These are phyloP conservation scores for Aspergillus sp. DNA, from an alignment of 2,329 filamentous ascomycete species.

Conservation along the genomic window DNA sequence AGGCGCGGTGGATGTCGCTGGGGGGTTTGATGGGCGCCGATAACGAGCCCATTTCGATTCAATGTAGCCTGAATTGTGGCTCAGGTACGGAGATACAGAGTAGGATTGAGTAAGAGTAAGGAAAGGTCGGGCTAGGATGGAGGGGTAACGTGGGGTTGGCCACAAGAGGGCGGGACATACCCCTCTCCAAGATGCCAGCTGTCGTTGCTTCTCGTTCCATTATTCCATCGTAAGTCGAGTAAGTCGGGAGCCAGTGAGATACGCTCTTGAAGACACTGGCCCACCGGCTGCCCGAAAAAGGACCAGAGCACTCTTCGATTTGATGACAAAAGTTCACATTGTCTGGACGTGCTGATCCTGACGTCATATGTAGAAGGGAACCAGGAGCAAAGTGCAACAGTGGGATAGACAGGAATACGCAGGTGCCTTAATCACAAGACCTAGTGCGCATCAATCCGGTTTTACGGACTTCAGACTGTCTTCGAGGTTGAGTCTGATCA, in stretches of 20 bases:
- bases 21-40: slow-evolving; percentile 7
- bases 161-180: neutral
- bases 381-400: neutral
- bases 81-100: neutral
- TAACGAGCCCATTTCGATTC: slow-evolving; percentile 1
- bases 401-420: neutral
- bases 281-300: neutral
- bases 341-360: neutral
- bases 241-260: slow-evolving; percentile 3
- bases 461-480: too few species aligned
- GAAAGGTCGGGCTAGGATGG: neutral
- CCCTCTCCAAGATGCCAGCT: neutral
- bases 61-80: neutral
- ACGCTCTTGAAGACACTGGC: neutral
- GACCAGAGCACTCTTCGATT: neutral
- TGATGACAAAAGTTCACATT: neutral
- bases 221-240: neutral
- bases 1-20: slow-evolving; percentile 28
- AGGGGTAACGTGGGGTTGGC: slow-evolving; percentile 8
- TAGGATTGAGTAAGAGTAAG: neutral
- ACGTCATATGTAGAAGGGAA: neutral
- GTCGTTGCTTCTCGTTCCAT: neutral
- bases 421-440: neutral
- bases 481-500: too few species aligned
- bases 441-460: too few species aligned